Conservation (phyloP, 331 rosid species). For the Saraca asoca region DNA sequence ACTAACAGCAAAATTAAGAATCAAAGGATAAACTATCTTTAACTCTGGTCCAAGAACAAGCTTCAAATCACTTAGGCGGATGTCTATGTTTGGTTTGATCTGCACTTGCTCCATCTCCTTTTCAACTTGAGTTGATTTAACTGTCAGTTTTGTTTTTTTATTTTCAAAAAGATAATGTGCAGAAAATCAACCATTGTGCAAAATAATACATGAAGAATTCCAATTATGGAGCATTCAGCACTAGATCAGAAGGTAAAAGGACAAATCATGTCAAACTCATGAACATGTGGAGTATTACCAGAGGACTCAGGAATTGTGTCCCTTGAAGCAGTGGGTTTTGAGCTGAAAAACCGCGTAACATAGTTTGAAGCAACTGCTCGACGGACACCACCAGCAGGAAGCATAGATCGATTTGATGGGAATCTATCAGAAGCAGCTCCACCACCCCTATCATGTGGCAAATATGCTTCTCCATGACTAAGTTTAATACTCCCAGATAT, state of each 20-base stretch:
- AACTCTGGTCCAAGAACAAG: constrained; percentile 91
- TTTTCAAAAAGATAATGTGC: constrained; percentile 13
- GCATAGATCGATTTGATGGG: constrained; percentile 52
- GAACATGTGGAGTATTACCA: constrained; percentile 50
- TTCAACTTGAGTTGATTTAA: constrained; percentile 51
- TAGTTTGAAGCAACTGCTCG: constrained; percentile 67
- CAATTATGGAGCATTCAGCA: constrained; percentile 27
- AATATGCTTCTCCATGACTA: constrained; percentile 93
- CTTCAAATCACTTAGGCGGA: constrained; percentile 78
- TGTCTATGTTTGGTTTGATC: constrained; percentile 61
- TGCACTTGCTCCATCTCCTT: constrained; percentile 60
- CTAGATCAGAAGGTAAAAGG: constrained; percentile 22
- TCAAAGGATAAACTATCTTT: constrained; percentile 86
- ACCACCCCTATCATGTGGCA: constrained; percentile 78
- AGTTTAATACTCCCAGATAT: constrained; percentile 81
- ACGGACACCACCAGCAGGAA: constrained; percentile 51
- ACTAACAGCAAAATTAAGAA: constrained; percentile 75
- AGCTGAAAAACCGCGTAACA: constrained; percentile 64
- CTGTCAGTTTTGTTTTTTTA: constrained; percentile 49
- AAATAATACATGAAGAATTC: neutral
- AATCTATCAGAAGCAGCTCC: constrained; percentile 63
- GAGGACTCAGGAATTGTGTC: constrained; percentile 53
- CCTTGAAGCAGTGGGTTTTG: constrained; percentile 56
- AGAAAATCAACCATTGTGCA: neutral
- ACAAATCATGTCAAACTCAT: constrained; percentile 27